Evolutionary conservation across 352 stramenopile genomes (phyloP).

Genomic region (Globisporangium iwayamae): DNA sequence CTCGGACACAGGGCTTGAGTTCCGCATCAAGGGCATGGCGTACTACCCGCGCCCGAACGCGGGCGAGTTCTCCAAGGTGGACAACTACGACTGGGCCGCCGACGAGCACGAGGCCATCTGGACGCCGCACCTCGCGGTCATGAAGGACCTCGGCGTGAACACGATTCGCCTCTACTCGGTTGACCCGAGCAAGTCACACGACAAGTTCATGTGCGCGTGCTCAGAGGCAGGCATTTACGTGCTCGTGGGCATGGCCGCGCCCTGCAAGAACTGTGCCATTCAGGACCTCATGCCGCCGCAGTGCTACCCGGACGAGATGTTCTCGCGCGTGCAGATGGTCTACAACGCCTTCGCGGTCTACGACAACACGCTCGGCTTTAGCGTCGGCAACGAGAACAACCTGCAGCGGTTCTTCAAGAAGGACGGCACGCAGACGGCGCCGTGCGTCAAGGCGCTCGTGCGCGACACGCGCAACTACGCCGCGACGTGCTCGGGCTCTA

Average conservation of each 20-base stretch:
- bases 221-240: conserved; percentile 50
- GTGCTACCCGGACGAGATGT: conserved; percentile 45
- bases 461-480: conserved; percentile 45
- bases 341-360: conserved; percentile 62
- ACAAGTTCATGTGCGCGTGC: conserved; percentile 76
- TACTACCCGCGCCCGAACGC: conserved; percentile 70
- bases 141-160: conserved; percentile 68
- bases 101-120: conserved; percentile 62
- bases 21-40: conserved; percentile 66
- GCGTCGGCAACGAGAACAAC: conserved; percentile 53
- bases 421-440: conserved; percentile 28
- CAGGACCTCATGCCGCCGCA: conserved; percentile 28
- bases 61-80: conserved; percentile 36
- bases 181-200: conserved; percentile 53
- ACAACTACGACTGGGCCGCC: conserved; percentile 57
- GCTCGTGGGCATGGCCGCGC: conserved; percentile 45
- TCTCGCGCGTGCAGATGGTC: conserved; percentile 38
- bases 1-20: conserved; percentile 39
- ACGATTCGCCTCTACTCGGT: conserved; percentile 68
- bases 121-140: conserved; percentile 38
- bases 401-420: conserved; percentile 27
- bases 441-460: conserved; percentile 54
- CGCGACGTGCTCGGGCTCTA: conserved; percentile 22
- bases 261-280: conserved; percentile 37
- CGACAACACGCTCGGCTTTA: conserved; percentile 49